Evolutionary conservation across 495 filamentous ascomycete species (phyloP), one percentile per base, ranked within the genome.

Genomic region (Paragyromitra xinjiangensis): DNA sequence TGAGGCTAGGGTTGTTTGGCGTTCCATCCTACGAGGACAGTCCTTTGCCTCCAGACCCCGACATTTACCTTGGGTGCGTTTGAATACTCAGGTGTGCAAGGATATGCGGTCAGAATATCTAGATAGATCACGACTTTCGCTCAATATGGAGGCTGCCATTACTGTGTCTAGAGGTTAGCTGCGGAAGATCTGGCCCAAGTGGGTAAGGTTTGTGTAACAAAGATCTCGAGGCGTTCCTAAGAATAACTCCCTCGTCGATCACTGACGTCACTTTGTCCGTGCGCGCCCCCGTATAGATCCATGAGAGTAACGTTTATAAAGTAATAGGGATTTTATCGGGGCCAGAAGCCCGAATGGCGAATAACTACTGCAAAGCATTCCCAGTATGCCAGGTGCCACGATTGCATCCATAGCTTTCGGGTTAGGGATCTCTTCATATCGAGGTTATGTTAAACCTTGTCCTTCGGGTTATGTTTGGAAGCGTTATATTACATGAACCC

Each of bases 131-230:
- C 8, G n/a, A 63, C 8, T 14, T 40, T 37, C 40, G 37, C 16
- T 4, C 37, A 63, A 22, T 61, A 22, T 63, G 59, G 0, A 12
- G 37, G 39, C 16, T 16, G 5, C 26, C 19, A 63, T 63, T 42
- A 22, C 34, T 40, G n/a, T 62, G 34, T 16, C 9, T 16, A 39
- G 24, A 14, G 7, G 16, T 40, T 40, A 45, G 51, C 40, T 55
- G 65, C 65, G 66, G 66, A 69, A 69, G 66, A 45, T 69, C 53
- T 59, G 16, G 42, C 66, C 8, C 44, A 44, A 70, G 55, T 4
- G 55, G 53, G 39, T n/a, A 69, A 48, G 22, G 50, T n/a, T 63
- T 44, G 59, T 63, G 42, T 63, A 62, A 62, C 26, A 48, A 24
- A 19, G 26, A 62, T 48, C 29, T 34, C 39, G 6, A 19, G 19